phyloP scores from a whole-genome alignment of 176 grass and related monocot genomes.

The Oryza meridionalis region DNA sequence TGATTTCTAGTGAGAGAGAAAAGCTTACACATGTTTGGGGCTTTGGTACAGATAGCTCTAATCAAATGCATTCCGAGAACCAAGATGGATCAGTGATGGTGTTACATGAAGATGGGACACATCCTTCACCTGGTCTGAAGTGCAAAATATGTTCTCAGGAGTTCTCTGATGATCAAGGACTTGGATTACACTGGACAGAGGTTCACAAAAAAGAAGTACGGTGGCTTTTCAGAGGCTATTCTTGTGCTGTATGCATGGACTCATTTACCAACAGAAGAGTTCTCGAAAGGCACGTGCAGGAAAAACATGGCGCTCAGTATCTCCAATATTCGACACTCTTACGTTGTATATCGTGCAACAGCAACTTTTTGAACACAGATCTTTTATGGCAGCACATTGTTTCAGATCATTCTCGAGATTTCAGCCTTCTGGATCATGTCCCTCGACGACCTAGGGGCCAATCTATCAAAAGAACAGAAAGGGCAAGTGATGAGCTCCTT shows the following conservation, averaged over 20 bases:
- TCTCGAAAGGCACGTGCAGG: constrained; percentile 83
- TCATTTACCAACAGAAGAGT: constrained; percentile 93
- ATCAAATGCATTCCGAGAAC: constrained; percentile 55
- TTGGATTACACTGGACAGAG: constrained; percentile 81
- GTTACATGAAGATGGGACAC: constrained; percentile 33
- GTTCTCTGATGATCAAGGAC: constrained; percentile 71
- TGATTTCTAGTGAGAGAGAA: constrained; percentile 83
- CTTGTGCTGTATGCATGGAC: constrained; percentile 90
- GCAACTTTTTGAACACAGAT: constrained; percentile 81
- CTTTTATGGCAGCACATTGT: constrained; percentile 91
- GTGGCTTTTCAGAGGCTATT: constrained; percentile 95
- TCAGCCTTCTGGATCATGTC: constrained; percentile 56
- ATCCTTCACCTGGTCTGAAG: constrained; percentile 50
- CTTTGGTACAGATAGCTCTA: constrained; percentile 53
- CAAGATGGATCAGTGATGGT: constrained; percentile 24
- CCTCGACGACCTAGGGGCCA: constrained; percentile 50
- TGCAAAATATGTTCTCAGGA: constrained; percentile 83
- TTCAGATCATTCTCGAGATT: constrained; percentile 75
- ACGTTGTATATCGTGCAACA: constrained; percentile 81
- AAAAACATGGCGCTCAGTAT: constrained; percentile 79
- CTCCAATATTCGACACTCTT: constrained; percentile 87
- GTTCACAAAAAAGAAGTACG: constrained; percentile 91
- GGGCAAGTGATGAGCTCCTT: constrained; percentile 42
- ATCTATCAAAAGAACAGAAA: constrained; percentile 51
- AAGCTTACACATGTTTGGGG: constrained; percentile 82